Base-by-base conservation (phyloP, 179 eudicot genomes). In the Drosera spatulata region DNA sequence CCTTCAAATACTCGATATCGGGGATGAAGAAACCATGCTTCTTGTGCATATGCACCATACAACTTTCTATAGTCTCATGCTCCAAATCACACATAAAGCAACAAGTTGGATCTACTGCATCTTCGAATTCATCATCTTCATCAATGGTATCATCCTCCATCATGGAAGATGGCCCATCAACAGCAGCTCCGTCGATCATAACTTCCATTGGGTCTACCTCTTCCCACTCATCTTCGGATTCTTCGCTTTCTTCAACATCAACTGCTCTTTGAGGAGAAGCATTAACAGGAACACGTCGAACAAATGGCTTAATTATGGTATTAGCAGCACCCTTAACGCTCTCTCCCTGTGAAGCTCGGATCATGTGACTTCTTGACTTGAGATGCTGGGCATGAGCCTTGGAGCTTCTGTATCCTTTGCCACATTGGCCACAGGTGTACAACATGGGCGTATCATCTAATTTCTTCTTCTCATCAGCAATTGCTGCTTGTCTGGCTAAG, bases 41-140 rank as follows among this genome's bases (percentile, higher is more conserved):
- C 75, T 84, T 93, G 80, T 93, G 99, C 96, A 93, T 79, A 73
- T 86, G 99, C 71, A 93, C 89, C 82, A 82, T 86, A 65, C 96
- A 93, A 63, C 69, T 74, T 61, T 89, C 95, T 37, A 86, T 66
- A 55, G 86, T 76, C 46, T 77, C 77, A 66, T 88, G 85, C 69
- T 80, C 78, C 54, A 70, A 54, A 69, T 93, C 99, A 66, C 99
- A 93, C 87, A 91, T 84, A 69, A 88, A 86, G 79, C 98, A 91
- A 71, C 75, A 76, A 7, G 86, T 62, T 62, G 98, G 90, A 71
- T 91, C 86, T 67, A 91, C 53, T 14, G 78, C 90, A 43, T 70
- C 80, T 58, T 87, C 97, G 55, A 22, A 22, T 22, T 22, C 33
- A 22, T 22, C 33, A 22, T 22, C 33, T 22, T 22, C 33, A 22